These are phyloP conservation scores for Madurella fahalii DNA, from an alignment of 2,329 filamentous ascomycete genomes.

Conservation along the genomic window DNA sequence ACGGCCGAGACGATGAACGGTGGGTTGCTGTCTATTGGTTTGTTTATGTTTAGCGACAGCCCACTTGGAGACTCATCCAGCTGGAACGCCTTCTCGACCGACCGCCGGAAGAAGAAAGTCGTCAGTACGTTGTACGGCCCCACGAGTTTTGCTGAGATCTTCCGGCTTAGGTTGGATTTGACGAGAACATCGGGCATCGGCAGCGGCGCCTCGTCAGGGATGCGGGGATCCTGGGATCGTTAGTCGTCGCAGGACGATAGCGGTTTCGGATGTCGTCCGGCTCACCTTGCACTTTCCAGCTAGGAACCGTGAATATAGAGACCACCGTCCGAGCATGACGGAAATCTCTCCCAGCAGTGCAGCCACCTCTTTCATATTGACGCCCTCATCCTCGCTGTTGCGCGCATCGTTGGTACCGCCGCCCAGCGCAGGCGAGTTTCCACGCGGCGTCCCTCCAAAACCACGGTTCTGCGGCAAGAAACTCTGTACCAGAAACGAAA, in stretches of 20 bases:
- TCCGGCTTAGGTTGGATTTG: conserved; percentile 75
- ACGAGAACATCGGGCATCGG: conserved; percentile 68
- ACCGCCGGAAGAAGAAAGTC: conserved; percentile 93
- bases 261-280: conserved; percentile 8
- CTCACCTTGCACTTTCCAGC: conserved; percentile 78
- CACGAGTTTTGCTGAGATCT: conserved; percentile 69
- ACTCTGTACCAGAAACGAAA: conserved; percentile 94
- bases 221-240: conserved; percentile 45
- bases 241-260: background rate
- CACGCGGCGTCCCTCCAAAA: conserved; percentile 57
- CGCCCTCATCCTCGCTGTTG: conserved; percentile 79
- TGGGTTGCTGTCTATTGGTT: conserved; percentile 68
- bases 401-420: conserved; percentile 48
- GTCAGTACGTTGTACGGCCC: conserved; percentile 88
- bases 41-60: conserved; percentile 70
- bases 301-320: conserved; percentile 84
- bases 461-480: conserved; percentile 65
- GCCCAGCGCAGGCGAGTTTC: conserved; percentile 70
- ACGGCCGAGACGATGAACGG: conserved; percentile 94
- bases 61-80: conserved; percentile 83
- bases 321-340: conserved; percentile 90
- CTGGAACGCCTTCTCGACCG: conserved; percentile 96
- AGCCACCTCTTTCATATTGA: conserved; percentile 97
- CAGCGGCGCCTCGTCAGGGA: conserved; percentile 53
- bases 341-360: conserved; percentile 81